Evolutionary conservation across 345 rosid species (phyloP).

Genomic region (Eutrema yunnanense): DNA sequence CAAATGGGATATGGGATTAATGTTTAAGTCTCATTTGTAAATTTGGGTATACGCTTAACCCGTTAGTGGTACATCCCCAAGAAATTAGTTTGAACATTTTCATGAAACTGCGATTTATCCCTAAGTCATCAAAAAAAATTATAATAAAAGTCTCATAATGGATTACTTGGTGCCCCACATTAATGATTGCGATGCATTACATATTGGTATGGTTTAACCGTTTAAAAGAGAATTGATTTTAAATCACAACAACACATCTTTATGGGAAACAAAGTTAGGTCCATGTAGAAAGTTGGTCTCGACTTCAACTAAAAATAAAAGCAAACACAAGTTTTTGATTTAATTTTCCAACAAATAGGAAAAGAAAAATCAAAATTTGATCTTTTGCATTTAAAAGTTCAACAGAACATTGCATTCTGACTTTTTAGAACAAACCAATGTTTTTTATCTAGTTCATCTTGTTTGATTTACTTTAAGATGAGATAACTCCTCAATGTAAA

Average conservation of each 20-base stretch:
- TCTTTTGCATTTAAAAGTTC: not conserved
- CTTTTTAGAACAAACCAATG: not conserved
- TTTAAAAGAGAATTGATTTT: not conserved
- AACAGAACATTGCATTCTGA: not conserved
- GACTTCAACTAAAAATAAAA: not conserved
- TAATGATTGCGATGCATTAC: slow-evolving; percentile 19
- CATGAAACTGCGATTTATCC: too few species aligned
- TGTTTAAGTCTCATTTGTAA: too few species aligned
- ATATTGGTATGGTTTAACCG: not conserved
- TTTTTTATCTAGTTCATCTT: not conserved
- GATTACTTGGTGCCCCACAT: slow-evolving; percentile 12
- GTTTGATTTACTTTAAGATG: not conserved
- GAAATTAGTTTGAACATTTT: too few species aligned
- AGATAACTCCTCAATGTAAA: not conserved
- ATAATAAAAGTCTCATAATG: slow-evolving; percentile 9
- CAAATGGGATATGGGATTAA: too few species aligned
- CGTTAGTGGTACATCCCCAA: too few species aligned
- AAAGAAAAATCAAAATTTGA: not conserved
- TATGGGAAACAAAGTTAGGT: slow-evolving; percentile 22
- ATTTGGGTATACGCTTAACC: too few species aligned
- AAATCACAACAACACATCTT: not conserved
- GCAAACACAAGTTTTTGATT: not conserved
- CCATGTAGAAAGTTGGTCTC: slow-evolving; percentile 18
- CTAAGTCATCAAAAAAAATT: too few species aligned
- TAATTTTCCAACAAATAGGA: not conserved